A percentile compares a stretch with the other conserved stretches of the same genome.
phyloP scores from a whole-genome alignment of 306 rosid species.

The Sophora flavescens region DNA sequence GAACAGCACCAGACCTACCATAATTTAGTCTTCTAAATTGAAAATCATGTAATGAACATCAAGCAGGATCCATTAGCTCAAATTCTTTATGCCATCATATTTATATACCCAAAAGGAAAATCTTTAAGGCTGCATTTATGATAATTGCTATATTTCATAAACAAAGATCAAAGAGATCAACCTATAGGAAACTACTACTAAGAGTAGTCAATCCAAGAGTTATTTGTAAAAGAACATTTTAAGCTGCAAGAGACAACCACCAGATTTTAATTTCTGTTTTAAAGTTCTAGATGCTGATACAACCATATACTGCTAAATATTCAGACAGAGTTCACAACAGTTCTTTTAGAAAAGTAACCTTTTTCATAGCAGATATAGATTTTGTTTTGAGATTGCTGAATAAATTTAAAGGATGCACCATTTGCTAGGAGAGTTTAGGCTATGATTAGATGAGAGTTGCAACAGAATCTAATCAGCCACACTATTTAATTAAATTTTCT shows the following conservation, averaged over 20 bases:
- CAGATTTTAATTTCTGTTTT: constrained; percentile 17
- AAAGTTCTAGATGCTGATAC: not conserved
- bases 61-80: not conserved
- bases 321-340: not conserved
- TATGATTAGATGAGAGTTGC: constrained; percentile 24
- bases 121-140: not conserved
- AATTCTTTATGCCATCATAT: constrained; percentile 10
- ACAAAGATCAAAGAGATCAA: constrained; percentile 1
- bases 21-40: not conserved
- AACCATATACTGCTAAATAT: not conserved
- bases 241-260: constrained; percentile 6
- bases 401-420: constrained; percentile 4
- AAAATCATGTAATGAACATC: constrained; percentile 5
- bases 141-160: not conserved
- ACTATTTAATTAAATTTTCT: constrained; percentile 11
- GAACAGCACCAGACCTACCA: constrained; percentile 15
- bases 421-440: constrained; percentile 19
- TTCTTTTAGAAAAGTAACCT: constrained; percentile 3
- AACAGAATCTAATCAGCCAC: constrained; percentile 29
- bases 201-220: constrained; percentile 2
- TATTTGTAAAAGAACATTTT: constrained; percentile 15
- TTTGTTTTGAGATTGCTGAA: constrained; percentile 32
- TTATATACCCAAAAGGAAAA: constrained; percentile 17
- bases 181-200: not conserved
- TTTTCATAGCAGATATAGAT: not conserved